A percentile compares a stretch with the other conserved stretches of the same genome.
Evolutionary conservation across 805 yeast genomes (phyloP).

Genomic region (Candida multigemmis): DNA sequence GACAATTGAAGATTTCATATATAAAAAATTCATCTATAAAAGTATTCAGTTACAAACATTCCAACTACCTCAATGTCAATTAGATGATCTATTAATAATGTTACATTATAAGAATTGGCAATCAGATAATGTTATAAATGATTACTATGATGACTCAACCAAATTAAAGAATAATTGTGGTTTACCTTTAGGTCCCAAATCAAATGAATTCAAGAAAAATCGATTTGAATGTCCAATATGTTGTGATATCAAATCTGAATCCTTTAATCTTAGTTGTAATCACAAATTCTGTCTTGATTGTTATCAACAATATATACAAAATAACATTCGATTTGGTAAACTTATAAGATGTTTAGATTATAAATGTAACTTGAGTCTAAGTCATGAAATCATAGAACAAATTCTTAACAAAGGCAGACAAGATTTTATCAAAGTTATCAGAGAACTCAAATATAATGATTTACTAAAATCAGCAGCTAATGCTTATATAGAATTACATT

Average conservation of each 20-base stretch:
- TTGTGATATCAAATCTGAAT: conserved; percentile 37
- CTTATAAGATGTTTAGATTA: conserved; percentile 63
- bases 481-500: conserved; percentile 40
- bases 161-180: conserved; percentile 20
- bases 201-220: conserved; percentile 1
- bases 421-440: not conserved
- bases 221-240: conserved; percentile 58
- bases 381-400: not conserved
- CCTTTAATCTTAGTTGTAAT: conserved; percentile 53
- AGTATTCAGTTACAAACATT: conserved; percentile 11
- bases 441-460: conserved; percentile 24
- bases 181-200: conserved; percentile 5
- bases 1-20: conserved; percentile 16
- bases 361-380: conserved; percentile 27
- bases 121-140: conserved; percentile 26
- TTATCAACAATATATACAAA: conserved; percentile 50
- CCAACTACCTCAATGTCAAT: conserved; percentile 16
- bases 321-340: conserved; percentile 30
- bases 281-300: conserved; percentile 69
- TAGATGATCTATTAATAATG: conserved; percentile 24
- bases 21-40: conserved; percentile 12
- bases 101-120: conserved; percentile 32
- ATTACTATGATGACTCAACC: conserved; percentile 21
- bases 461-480: conserved; percentile 30
- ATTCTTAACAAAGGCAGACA: not conserved